Conservation (phyloP, 805 yeast species). For the Wickerhamiella spandovensis region DNA sequence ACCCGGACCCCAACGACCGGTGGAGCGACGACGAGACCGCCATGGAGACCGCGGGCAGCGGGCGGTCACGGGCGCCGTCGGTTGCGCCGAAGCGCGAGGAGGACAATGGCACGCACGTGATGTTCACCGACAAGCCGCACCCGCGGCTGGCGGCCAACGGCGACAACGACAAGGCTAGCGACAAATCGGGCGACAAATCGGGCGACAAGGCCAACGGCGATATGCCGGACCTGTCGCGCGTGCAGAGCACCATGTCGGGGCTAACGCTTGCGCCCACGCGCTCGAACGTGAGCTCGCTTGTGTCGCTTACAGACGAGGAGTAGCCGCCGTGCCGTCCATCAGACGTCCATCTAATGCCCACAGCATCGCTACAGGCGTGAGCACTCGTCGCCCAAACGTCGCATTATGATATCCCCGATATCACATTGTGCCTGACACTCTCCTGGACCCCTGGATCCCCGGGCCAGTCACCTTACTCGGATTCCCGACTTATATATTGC, state of each 20-base stretch:
- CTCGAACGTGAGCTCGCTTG: slow-evolving; percentile 15
- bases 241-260: slow-evolving; percentile 10
- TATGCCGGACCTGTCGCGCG: slow-evolving; percentile 14
- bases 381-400: no score
- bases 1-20: slow-evolving; percentile 14
- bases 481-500: not conserved
- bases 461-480: not conserved
- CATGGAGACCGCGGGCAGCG: not conserved
- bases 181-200: not conserved
- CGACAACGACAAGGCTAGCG: not conserved
- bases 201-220: not conserved
- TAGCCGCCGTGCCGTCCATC: no score
- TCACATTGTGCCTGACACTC: not conserved
- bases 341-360: not conserved
- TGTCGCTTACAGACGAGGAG: slow-evolving; percentile 18
- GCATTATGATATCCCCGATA: no score
- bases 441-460: no score
- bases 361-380: no score
- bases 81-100: not conserved
- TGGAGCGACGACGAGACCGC: slow-evolving; percentile 16
- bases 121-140: slow-evolving; percentile 13
- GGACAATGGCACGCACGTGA: slow-evolving; percentile 8
- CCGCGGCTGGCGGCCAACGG: slow-evolving; percentile 6
- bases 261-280: slow-evolving; percentile 14
- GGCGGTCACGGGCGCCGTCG: not conserved